Evolutionary conservation across 2,329 filamentous ascomycete genomes (phyloP), one percentile per base, ranked within the genome.

Genomic region (Setomelanomma holmii): DNA sequence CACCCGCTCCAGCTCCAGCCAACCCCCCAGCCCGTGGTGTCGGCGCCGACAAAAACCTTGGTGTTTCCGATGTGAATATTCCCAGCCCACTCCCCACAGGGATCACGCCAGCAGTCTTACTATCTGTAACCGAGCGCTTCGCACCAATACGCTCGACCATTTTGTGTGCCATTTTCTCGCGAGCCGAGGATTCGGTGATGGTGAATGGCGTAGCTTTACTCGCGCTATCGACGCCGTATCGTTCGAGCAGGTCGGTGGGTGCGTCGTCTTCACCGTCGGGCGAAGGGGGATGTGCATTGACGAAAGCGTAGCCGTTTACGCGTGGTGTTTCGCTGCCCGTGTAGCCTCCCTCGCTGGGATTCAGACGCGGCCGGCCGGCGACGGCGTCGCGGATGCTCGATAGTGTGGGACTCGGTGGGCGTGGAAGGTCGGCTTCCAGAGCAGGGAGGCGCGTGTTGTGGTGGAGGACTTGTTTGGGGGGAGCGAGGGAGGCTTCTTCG

Each of bases 271-370:
- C 71, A 38, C 74, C 71, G 39, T 75, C 72, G 0, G 84, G 83
- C 35, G 89, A 89, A 51, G 96, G 91, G 60, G 96, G 91, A 20
- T 96, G 90, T 50, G 96, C 91, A 62, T 96, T 92, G 30, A 99
- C 93, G 75, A 96, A 98, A 0, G 91, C 85, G 72, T 97, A 99
- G 1, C 95, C 95, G 58, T 96, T 96, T 0, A 98, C 90, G 2
- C 91, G 84, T 0, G 93, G 95, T 0, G 93, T 98, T 73, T 96
- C 92, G 51, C 82, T 83, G 14, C 88, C 89, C 1, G 80, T 80
- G 54, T 80, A 84, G 2, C 82, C 81, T 2, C 81, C 81, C 60
- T 91, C 87, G 11, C 85, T 85, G 20, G 87, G 84, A 7, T 81
- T 83, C 2, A 81, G 78, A 7, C 85, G 83, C 4, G 88, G 85